Evolutionary conservation across 306 rosid genomes (phyloP).

Genomic region (Prinsepia uniflora): DNA sequence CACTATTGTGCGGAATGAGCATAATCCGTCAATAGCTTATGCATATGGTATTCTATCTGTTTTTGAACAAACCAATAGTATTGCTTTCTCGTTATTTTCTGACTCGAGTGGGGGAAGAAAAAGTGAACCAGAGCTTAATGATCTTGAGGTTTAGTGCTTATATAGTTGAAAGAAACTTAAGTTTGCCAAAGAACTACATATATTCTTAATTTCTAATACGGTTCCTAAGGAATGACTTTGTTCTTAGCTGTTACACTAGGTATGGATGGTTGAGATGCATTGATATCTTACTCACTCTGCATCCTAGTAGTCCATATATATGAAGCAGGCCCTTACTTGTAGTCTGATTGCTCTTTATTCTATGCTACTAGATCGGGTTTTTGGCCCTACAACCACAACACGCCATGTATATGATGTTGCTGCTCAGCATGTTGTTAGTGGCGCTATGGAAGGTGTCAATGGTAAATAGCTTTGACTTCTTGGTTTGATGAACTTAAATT

Average conservation of each 20-base stretch:
- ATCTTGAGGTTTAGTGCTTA: constrained; percentile 22
- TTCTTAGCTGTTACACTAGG: neutral
- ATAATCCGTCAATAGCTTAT: constrained; percentile 86
- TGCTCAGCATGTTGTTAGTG: constrained; percentile 84
- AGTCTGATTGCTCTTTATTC: constrained; percentile 21
- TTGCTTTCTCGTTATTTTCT: neutral
- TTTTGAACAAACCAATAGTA: neutral
- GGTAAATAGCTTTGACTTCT: constrained; percentile 48
- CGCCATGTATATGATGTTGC: constrained; percentile 97
- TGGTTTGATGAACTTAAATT: constrained; percentile 19
- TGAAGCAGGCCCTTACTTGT: neutral
- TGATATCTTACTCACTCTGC: neutral
- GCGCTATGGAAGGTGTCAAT: constrained; percentile 96
- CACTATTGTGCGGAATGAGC: constrained; percentile 81
- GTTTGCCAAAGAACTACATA: neutral
- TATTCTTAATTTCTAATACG: neutral
- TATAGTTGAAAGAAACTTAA: neutral
- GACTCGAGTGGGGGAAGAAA: neutral
- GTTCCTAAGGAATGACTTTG: neutral
- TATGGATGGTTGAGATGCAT: neutral
- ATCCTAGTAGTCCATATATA: neutral
- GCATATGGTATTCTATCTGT: constrained; percentile 69
- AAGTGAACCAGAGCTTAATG: constrained; percentile 7
- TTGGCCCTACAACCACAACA: constrained; percentile 97
- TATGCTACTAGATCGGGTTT: constrained; percentile 69